Conservation (phyloP, 257 asterid species). For the Ocimum tenuiflorum region DNA sequence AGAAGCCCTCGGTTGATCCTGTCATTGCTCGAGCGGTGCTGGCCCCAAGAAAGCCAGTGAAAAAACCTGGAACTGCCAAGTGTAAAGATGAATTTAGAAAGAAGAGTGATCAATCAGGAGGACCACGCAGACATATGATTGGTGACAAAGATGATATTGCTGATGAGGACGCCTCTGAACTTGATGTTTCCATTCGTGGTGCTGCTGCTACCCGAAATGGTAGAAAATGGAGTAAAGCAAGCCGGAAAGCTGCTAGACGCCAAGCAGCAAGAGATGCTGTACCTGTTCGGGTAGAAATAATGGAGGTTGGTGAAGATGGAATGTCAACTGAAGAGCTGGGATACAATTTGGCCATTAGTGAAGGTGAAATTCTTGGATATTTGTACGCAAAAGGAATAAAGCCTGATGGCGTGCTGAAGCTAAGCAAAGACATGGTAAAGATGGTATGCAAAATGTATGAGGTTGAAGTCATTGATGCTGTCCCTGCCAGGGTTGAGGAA, state of each 20-base stretch:
- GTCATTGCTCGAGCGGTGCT: constrained; percentile 57
- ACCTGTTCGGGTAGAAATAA: constrained; percentile 72
- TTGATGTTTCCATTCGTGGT: constrained; percentile 61
- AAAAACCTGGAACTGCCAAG: constrained; percentile 43
- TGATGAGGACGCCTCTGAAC: constrained; percentile 64
- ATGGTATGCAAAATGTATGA: constrained; percentile 76
- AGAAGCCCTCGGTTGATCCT: constrained; percentile 73
- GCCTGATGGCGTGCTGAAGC: constrained; percentile 90
- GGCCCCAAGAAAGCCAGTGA: constrained; percentile 68
- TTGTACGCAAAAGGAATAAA: constrained; percentile 70
- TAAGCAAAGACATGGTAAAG: constrained; percentile 91
- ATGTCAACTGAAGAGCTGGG: constrained; percentile 85
- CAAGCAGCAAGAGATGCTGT: constrained; percentile 92
- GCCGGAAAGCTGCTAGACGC: constrained; percentile 86
- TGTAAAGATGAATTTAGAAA: constrained; percentile 59
- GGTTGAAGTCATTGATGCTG: constrained; percentile 88
- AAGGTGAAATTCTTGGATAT: constrained; percentile 81
- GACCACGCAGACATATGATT: constrained; percentile 52
- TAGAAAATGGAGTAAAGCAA: constrained; percentile 89
- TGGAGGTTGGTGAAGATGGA: constrained; percentile 92
- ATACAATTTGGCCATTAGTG: constrained; percentile 63
- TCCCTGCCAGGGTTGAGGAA: constrained; percentile 57
- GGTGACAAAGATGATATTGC: constrained; percentile 18
- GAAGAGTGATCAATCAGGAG: constrained; percentile 44
- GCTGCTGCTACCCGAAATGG: constrained; percentile 55